A percentile compares a stretch with the other conserved stretches of the same genome.
Conservation (phyloP, 768 basidiomycete genomes). For the Boletus pseudopeckii region DNA sequence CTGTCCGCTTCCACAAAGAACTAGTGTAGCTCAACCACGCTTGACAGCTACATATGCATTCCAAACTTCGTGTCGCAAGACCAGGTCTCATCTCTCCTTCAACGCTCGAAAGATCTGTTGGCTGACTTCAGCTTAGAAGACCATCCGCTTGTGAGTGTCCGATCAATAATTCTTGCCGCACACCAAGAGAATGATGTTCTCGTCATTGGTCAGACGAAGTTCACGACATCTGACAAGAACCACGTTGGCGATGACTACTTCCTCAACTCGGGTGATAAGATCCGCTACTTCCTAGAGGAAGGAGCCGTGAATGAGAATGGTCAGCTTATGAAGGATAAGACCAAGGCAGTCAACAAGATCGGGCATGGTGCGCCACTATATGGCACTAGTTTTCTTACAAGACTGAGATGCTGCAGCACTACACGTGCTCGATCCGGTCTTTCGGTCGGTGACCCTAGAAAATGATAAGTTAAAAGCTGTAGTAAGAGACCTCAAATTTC, state of each 20-base stretch:
- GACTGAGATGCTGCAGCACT: conserved; percentile 48
- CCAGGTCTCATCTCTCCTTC: conserved; percentile 59
- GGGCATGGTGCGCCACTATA: conserved; percentile 60
- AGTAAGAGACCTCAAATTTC: conserved; percentile 76
- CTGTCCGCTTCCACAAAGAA: background rate
- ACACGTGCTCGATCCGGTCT: conserved; percentile 81
- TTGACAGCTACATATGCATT: conserved; percentile 70
- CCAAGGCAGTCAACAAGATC: conserved; percentile 91
- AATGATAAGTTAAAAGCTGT: conserved; percentile 67
- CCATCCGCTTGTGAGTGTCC: conserved; percentile 71
- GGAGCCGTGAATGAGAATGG: conserved; percentile 72
- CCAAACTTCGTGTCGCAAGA: conserved; percentile 64
- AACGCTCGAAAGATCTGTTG: conserved; percentile 70
- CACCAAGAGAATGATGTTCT: background rate
- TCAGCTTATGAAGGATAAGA: conserved; percentile 66
- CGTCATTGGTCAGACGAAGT: conserved; percentile 63
- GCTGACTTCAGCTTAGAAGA: conserved; percentile 71
- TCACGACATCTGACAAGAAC: conserved; percentile 71
- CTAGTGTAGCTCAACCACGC: background rate
- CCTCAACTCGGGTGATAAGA: conserved; percentile 87
- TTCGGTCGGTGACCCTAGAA: conserved; percentile 75
- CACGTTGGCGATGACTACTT: conserved; percentile 95
- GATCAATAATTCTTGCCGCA: background rate
- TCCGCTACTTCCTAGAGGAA: conserved; percentile 92
- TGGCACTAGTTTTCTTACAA: background rate